These are phyloP conservation scores for Jaltomata sinuosa DNA, from an alignment of 257 asterid genomes.

Conservation along the genomic window DNA sequence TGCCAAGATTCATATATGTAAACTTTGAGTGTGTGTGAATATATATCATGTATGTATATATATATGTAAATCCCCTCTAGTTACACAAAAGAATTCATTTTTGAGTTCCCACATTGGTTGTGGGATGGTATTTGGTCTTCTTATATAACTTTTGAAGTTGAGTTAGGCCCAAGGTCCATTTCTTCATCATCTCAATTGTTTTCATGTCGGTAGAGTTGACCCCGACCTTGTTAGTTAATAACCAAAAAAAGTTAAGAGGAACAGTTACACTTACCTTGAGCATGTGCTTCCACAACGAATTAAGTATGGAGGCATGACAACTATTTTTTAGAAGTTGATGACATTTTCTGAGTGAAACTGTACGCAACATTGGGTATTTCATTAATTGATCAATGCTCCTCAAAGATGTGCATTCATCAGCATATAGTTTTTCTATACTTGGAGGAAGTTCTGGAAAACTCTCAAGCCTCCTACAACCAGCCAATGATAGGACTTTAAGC, in stretches of 20 bases:
- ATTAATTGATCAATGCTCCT: not conserved
- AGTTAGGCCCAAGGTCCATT: too few relatives aligned
- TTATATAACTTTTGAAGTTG: not conserved
- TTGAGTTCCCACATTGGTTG: too few relatives aligned
- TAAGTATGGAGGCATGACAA: not conserved
- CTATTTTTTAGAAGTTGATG: not conserved
- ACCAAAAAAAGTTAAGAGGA: not conserved
- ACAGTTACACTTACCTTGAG: not conserved
- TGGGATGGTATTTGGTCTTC: too few relatives aligned
- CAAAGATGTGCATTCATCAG: not conserved
- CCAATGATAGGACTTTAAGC: not conserved
- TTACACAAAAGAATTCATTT: too few relatives aligned
- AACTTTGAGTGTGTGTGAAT: too few relatives aligned
- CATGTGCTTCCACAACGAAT: not conserved
- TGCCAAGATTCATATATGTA: not conserved
- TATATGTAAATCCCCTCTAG: too few relatives aligned
- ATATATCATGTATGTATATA: too few relatives aligned
- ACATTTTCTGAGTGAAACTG: not conserved
- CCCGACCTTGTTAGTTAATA: too few relatives aligned
- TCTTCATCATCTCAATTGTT: too few relatives aligned
- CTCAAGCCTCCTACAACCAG: not conserved
- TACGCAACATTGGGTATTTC: not conserved
- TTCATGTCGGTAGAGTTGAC: too few relatives aligned
- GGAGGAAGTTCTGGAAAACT: constrained; percentile 3
- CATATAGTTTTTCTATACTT: not conserved